Evolutionary conservation across 768 basidiomycete species (phyloP).

Genomic region (Paxillus rubicundulus): DNA sequence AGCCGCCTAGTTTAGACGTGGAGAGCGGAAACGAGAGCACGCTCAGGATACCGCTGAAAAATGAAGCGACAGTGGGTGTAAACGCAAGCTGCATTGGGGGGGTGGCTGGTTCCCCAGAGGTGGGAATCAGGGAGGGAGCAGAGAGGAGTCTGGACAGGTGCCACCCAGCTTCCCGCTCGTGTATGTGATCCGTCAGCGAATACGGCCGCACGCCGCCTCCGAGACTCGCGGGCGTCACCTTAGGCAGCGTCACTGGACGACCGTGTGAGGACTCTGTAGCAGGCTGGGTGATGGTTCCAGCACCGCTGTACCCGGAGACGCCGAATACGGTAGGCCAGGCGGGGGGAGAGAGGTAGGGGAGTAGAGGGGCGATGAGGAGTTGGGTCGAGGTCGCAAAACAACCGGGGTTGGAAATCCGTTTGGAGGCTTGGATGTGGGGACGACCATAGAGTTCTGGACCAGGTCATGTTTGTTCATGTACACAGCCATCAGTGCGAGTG

Average conservation of each 20-base stretch:
- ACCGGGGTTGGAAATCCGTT: slow-evolving; percentile 93
- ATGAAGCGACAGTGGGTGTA: slow-evolving; percentile 82
- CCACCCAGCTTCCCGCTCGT: slow-evolving; percentile 90
- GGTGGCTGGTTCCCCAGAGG: slow-evolving; percentile 1
- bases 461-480: background rate
- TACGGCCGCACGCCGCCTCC: slow-evolving; percentile 80
- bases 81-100: slow-evolving; percentile 67
- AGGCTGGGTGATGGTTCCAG: slow-evolving; percentile 75
- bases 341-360: slow-evolving; percentile 59
- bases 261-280: slow-evolving; percentile 62
- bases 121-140: background rate
- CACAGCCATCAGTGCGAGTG: background rate
- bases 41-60: slow-evolving; percentile 96
- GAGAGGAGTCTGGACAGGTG: slow-evolving; percentile 71
- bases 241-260: slow-evolving; percentile 72
- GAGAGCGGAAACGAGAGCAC: slow-evolving; percentile 81
- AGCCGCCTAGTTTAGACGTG: slow-evolving; percentile 56
- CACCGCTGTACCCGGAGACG: slow-evolving; percentile 92
- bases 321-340: slow-evolving; percentile 85
- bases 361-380: slow-evolving; percentile 85
- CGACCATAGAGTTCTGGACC: slow-evolving; percentile 84
- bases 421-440: slow-evolving; percentile 59
- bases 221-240: slow-evolving; percentile 76
- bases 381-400: slow-evolving; percentile 96
- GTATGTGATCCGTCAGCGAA: slow-evolving; percentile 93